Evolutionary conservation across 129 eudicot genomes (phyloP).

Genomic region (Centrapalus pauciflorus): DNA sequence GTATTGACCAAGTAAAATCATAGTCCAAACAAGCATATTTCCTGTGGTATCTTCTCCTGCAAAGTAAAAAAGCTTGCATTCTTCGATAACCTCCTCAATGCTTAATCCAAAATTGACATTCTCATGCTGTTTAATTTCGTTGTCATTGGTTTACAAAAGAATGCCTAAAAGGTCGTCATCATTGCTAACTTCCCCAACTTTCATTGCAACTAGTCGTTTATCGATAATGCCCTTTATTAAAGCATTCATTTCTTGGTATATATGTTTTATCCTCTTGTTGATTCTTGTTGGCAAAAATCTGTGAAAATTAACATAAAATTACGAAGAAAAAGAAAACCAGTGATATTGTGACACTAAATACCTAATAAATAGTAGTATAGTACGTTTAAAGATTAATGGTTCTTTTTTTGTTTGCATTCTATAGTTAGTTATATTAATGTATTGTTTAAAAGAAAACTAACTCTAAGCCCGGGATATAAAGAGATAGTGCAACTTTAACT

Average conservation of each 20-base stretch:
- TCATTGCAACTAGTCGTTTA: constrained; percentile 19
- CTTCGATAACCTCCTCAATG: constrained; percentile 47
- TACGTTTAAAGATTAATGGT: neutral
- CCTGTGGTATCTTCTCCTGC: constrained; percentile 60
- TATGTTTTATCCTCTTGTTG: constrained; percentile 36
- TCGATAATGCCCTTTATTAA: constrained; percentile 36
- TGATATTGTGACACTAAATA: neutral
- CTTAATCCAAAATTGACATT: constrained; percentile 16
- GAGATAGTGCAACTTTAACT: constrained; percentile 25
- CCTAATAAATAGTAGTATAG: neutral
- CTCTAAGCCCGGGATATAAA: constrained; percentile 64
- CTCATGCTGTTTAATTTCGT: neutral
- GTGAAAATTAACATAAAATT: neutral
- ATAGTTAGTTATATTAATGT: too few species aligned
- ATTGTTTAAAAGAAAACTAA: neutral
- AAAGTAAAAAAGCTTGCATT: constrained; percentile 46
- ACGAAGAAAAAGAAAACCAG: neutral
- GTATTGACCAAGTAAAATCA: constrained; percentile 42
- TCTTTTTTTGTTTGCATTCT: neutral
- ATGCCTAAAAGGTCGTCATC: constrained; percentile 48
- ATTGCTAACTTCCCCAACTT: constrained; percentile 16
- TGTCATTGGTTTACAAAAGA: constrained; percentile 33
- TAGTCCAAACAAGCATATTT: constrained; percentile 44
- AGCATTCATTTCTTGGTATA: constrained; percentile 36
- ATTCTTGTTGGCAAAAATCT: constrained; percentile 56